Conservation (phyloP, 225 moss, liverwort and hornwort genomes). For the Polytrichum formosum region DNA sequence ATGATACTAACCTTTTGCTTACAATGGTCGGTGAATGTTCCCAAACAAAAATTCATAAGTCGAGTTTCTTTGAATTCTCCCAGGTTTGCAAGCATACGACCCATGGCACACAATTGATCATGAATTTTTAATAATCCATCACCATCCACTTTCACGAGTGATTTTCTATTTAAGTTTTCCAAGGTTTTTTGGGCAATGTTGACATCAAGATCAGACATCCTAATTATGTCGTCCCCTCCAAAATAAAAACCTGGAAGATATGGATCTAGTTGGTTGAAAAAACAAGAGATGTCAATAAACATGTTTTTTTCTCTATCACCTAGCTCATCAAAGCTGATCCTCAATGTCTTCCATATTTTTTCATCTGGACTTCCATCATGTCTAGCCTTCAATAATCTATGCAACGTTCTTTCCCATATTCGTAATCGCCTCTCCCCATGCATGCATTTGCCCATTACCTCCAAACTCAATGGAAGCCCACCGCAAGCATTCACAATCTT, state of each 20-base stretch:
- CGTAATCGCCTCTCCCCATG: not conserved
- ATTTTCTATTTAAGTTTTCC: not conserved
- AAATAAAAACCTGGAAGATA: not conserved
- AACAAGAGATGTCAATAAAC: constrained; percentile 5
- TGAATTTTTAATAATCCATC: not conserved
- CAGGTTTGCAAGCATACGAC: not conserved
- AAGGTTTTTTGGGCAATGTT: not conserved
- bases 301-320: not conserved
- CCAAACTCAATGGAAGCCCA: constrained; percentile 12
- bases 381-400: constrained; percentile 1
- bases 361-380: constrained; percentile 5
- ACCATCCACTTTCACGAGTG: not conserved
- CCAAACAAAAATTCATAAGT: not conserved
- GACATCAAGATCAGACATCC: not conserved
- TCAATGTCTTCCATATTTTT: constrained; percentile 7
- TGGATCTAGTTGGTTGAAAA: not conserved
- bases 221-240: not conserved
- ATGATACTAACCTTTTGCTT: no score
- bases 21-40: not conserved
- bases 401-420: constrained; percentile 8
- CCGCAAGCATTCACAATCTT: constrained; percentile 9
- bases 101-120: constrained; percentile 6
- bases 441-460: constrained; percentile 1
- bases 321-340: constrained; percentile 9
- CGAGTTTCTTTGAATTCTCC: not conserved